Evolutionary conservation across 1,284 basidiomycete species (phyloP).

Genomic region (Moesziomyces sp.): DNA sequence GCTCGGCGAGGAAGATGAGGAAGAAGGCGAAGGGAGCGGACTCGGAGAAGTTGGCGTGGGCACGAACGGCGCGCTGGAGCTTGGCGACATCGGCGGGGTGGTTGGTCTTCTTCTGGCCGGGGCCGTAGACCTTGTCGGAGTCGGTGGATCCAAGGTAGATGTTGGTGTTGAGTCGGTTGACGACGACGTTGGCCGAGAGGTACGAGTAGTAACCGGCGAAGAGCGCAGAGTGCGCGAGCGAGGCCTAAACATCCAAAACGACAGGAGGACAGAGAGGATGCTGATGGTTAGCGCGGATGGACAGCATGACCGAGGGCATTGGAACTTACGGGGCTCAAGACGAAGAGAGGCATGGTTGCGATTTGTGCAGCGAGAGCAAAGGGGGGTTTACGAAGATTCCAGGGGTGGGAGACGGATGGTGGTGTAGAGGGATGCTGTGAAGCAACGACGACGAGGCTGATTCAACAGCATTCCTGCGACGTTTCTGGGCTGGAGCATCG

Average conservation of each 20-base stretch:
- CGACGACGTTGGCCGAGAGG: slow-evolving; percentile 56
- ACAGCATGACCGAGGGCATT: too few relatives aligned
- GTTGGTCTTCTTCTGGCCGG: slow-evolving; percentile 28
- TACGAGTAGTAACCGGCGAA: slow-evolving; percentile 66
- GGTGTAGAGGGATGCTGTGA: neutral
- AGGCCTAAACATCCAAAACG: slow-evolving; percentile 50
- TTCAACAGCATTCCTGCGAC: too few relatives aligned
- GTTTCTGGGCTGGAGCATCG: neutral
- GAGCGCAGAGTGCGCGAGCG: slow-evolving; percentile 66
- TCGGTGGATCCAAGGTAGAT: slow-evolving; percentile 52
- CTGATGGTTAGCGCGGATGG: slow-evolving; percentile 1
- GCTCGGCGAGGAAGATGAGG: slow-evolving; percentile 67
- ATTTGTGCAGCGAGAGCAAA: neutral
- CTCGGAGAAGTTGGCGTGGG: slow-evolving; percentile 65
- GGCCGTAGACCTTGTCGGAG: slow-evolving; percentile 25
- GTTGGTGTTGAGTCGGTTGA: slow-evolving; percentile 57
- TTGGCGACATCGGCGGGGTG: slow-evolving; percentile 44
- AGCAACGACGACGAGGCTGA: neutral
- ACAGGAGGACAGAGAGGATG: neutral
- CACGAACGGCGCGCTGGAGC: slow-evolving; percentile 58
- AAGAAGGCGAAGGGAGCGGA: slow-evolving; percentile 62
- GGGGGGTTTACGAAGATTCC: neutral
- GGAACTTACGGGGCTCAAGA: slow-evolving; percentile 57
- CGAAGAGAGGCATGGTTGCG: slow-evolving; percentile 66
- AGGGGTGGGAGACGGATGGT: neutral